Evolutionary conservation across 305 asterid species (phyloP).

Genomic region (Fraxinus ornus): DNA sequence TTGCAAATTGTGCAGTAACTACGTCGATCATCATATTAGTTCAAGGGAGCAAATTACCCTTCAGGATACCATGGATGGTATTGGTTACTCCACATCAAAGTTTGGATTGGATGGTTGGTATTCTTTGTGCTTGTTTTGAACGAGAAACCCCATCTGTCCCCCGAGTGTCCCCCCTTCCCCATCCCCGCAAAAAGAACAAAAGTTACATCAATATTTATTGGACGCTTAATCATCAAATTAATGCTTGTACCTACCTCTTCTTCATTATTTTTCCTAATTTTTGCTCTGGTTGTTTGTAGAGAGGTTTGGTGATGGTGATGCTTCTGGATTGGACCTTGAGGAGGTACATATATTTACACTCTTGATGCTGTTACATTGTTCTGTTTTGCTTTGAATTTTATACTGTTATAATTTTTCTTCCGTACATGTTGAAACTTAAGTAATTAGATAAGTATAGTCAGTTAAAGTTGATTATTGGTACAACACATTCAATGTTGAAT

Average conservation of each 20-base stretch:
- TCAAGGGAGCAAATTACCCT: slow-evolving; percentile 98
- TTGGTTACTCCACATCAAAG: slow-evolving; percentile 77
- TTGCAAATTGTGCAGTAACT: slow-evolving; percentile 67
- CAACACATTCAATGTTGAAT: not conserved
- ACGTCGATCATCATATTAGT: slow-evolving; percentile 92
- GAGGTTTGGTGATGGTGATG: slow-evolving; percentile 99
- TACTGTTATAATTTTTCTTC: slow-evolving; percentile 4
- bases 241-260: not conserved
- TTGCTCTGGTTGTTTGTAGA: slow-evolving; percentile 50
- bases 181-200: not conserved
- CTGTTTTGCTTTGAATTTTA: not conserved
- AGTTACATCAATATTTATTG: not conserved
- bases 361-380: not conserved
- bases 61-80: slow-evolving; percentile 92
- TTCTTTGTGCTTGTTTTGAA: slow-evolving; percentile 12
- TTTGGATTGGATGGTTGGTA: slow-evolving; percentile 95
- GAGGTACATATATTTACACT: slow-evolving; percentile 54
- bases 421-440: not conserved
- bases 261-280: slow-evolving; percentile 18
- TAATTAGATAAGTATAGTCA: not conserved
- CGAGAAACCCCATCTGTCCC: not conserved
- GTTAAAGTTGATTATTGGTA: not conserved
- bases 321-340: slow-evolving; percentile 90
- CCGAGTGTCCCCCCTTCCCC: not conserved
- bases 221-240: not conserved